These are phyloP conservation scores for Talaromyces liani DNA, from an alignment of 495 filamentous ascomycete genomes.

Conservation along the genomic window DNA sequence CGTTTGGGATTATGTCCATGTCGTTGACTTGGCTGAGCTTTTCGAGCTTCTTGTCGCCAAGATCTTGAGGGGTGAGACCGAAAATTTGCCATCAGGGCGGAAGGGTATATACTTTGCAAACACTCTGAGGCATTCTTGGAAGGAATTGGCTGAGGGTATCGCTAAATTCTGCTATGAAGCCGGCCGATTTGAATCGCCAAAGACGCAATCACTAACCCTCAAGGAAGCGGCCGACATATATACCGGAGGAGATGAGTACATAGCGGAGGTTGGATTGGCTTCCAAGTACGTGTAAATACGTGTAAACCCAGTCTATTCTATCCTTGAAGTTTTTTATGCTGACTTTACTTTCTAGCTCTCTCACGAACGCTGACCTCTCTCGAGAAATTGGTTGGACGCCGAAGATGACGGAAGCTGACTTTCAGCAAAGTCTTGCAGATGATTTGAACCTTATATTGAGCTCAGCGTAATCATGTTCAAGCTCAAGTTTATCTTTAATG, in stretches of 20 bases:
- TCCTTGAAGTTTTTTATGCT: not conserved
- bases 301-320: no score
- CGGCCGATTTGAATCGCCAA: not conserved
- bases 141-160: not conserved
- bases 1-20: not conserved
- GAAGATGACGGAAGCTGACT: not conserved
- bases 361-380: not conserved
- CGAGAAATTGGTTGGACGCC: not conserved
- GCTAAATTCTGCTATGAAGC: not conserved
- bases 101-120: not conserved
- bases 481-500: not conserved
- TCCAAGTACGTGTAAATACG: constrained; percentile 1
- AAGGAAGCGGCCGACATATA: not conserved
- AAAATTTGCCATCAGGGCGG: not conserved
- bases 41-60: constrained; percentile 1
- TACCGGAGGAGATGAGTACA: not conserved
- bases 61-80: not conserved
- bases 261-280: not conserved
- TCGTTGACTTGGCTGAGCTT: not conserved
- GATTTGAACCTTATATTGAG: not conserved
- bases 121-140: constrained; percentile 1
- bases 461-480: not conserved
- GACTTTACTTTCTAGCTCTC: not conserved
- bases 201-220: not conserved
- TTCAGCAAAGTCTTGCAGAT: not conserved